These are phyloP conservation scores for Hypoxylon sp. DNA, from an alignment of 2,329 filamentous ascomycete species.

Conservation along the genomic window DNA sequence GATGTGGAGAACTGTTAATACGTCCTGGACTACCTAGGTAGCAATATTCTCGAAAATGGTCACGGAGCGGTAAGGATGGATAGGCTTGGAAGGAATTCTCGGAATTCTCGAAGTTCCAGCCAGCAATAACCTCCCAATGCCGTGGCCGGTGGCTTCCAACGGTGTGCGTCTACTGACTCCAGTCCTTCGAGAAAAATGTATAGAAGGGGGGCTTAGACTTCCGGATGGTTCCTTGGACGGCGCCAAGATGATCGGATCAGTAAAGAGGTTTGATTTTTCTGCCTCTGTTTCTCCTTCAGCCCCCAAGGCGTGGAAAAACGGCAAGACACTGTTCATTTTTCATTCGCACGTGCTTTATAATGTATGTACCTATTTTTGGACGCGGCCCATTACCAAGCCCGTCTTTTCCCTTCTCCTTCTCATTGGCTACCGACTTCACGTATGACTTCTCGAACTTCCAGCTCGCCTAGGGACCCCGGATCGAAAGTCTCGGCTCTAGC, in stretches of 20 bases:
- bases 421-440: slow-evolving; percentile 37
- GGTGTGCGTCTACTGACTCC: slow-evolving; percentile 3
- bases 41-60: neutral
- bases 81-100: slow-evolving; percentile 12
- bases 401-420: slow-evolving; percentile 24
- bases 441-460: slow-evolving; percentile 39
- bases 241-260: slow-evolving; percentile 34
- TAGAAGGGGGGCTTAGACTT: slow-evolving; percentile 42
- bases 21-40: neutral
- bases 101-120: slow-evolving; percentile 10
- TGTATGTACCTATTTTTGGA: slow-evolving; percentile 47
- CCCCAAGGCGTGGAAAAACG: slow-evolving; percentile 14
- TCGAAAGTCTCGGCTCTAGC: slow-evolving; percentile 11
- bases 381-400: slow-evolving; percentile 44
- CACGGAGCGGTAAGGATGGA: slow-evolving; percentile 5
- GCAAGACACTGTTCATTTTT: slow-evolving; percentile 8
- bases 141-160: slow-evolving; percentile 18
- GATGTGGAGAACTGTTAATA: neutral
- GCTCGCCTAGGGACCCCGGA: slow-evolving; percentile 16
- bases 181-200: slow-evolving; percentile 41
- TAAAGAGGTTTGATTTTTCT: slow-evolving; percentile 28
- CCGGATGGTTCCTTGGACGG: slow-evolving; percentile 20
- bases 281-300: slow-evolving; percentile 20
- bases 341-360: slow-evolving; percentile 44
- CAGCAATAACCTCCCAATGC: slow-evolving; percentile 10